A percentile compares a stretch with the other conserved stretches of the same genome.
Evolutionary conservation across 164 flowering plant genomes (phyloP).

Genomic region (Nymphaea thermarum): DNA sequence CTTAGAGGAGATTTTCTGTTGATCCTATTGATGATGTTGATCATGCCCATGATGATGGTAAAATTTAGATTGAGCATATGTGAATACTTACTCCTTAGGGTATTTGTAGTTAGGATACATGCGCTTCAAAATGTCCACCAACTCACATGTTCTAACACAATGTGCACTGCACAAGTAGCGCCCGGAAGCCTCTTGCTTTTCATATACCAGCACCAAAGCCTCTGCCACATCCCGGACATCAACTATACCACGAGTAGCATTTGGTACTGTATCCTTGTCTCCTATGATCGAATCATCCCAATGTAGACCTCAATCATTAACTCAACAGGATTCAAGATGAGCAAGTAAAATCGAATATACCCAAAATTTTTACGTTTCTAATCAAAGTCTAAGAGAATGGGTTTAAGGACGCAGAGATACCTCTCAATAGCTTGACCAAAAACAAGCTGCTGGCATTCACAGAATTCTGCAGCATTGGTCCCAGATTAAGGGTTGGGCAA

Average conservation of each 20-base stretch:
- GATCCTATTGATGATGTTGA: too few species aligned
- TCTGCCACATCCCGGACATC: neutral
- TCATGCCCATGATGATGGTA: too few species aligned
- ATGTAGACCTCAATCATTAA: too few species aligned
- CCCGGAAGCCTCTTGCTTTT: neutral
- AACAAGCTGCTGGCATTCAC: conserved; percentile 32
- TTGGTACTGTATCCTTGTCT: too few species aligned
- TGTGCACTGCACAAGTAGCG: neutral
- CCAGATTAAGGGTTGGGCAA: conserved; percentile 33
- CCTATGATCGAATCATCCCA: too few species aligned
- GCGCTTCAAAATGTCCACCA: neutral
- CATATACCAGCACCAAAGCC: neutral
- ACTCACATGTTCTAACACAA: neutral
- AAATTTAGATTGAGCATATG: too few species aligned
- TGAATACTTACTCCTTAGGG: neutral
- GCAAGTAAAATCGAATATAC: too few species aligned
- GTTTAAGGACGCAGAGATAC: conserved; percentile 6
- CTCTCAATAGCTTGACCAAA: conserved; percentile 31
- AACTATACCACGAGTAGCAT: neutral
- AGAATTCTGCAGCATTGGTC: conserved; percentile 48
- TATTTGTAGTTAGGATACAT: neutral
- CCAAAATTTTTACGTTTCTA: too few species aligned
- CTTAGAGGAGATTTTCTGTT: too few species aligned
- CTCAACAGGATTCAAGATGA: too few species aligned
- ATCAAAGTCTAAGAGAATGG: too few species aligned